A percentile compares a stretch with the other conserved stretches of the same genome.
Evolutionary conservation across 495 filamentous ascomycete genomes (phyloP).

Genomic region (Aspergillus egyptiacus): DNA sequence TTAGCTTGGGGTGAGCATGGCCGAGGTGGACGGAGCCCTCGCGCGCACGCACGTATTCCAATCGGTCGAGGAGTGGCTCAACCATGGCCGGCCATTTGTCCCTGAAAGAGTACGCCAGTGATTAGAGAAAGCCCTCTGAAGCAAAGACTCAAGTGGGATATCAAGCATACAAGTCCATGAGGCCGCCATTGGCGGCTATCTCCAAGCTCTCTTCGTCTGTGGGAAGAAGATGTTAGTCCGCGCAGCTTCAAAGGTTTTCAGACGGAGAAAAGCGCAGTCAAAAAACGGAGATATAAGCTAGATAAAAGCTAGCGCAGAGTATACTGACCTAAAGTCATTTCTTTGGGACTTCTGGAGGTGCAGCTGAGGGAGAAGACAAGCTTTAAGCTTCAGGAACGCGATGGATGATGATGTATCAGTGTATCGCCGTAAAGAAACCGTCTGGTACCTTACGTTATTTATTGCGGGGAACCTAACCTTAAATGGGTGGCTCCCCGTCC

Average conservation of each 20-base stretch:
- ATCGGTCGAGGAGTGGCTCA: slow-evolving; percentile 43
- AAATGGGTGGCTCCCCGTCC: slow-evolving; percentile 9
- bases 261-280: not conserved
- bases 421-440: too few relatives aligned
- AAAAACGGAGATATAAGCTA: not conserved
- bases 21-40: not conserved
- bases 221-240: slow-evolving; percentile 1
- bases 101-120: slow-evolving; percentile 35
- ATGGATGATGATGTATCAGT: too few relatives aligned
- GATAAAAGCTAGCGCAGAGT: not conserved
- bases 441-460: not conserved
- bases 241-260: not conserved
- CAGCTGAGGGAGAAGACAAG: slow-evolving; percentile 1
- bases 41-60: slow-evolving; percentile 46
- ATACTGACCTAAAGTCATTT: slow-evolving; percentile 38
- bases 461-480: not conserved
- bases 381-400: slow-evolving; percentile 3
- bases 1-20: not conserved
- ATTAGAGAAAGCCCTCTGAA: slow-evolving; percentile 1
- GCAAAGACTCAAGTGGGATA: not conserved
- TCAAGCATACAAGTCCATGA: slow-evolving; percentile 60
- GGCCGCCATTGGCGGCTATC: slow-evolving; percentile 56
- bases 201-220: slow-evolving; percentile 59
- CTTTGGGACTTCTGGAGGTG: slow-evolving; percentile 7
- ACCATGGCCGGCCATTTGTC: slow-evolving; percentile 51